These are phyloP conservation scores for Thecamonas trahens DNA, from an alignment of 78 protist species.

Conservation along the genomic window DNA sequence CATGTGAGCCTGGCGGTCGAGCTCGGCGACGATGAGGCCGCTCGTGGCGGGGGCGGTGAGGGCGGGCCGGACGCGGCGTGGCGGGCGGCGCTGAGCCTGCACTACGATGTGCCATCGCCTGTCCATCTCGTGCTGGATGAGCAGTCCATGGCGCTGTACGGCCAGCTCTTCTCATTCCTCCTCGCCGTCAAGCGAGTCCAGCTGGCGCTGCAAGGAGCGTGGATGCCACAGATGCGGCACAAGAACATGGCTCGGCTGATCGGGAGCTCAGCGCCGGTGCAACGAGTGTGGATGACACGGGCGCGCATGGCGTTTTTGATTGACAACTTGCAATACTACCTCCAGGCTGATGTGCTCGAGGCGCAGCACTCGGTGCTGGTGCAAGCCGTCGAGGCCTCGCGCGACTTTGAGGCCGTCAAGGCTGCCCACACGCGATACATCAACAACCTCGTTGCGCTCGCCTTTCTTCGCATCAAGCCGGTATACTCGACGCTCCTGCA, in stretches of 20 bases:
- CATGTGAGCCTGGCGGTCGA: neutral
- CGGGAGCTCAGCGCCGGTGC: neutral
- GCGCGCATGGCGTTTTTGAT: constrained; percentile 2
- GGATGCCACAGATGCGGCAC: neutral
- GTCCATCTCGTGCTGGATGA: neutral
- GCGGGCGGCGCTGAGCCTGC: neutral
- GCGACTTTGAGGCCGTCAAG: neutral
- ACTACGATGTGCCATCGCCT: neutral
- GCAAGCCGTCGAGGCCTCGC: neutral
- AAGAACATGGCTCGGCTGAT: neutral
- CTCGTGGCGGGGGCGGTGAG: no score
- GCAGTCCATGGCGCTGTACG: neutral
- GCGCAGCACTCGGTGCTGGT: neutral
- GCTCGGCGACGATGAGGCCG: neutral
- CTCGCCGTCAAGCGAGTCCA: neutral
- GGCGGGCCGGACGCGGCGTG: neutral
- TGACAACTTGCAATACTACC: constrained; percentile 2
- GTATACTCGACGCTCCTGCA: neutral
- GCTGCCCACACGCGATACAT: neutral
- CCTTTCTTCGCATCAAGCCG: neutral
- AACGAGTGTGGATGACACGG: neutral
- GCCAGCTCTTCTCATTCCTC: neutral
- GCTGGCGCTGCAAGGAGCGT: constrained; percentile 3
- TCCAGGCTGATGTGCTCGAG: constrained; percentile 9
- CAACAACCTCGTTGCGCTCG: neutral